Base-by-base conservation (phyloP, 306 rosid species). In the Trifolium pratense region DNA sequence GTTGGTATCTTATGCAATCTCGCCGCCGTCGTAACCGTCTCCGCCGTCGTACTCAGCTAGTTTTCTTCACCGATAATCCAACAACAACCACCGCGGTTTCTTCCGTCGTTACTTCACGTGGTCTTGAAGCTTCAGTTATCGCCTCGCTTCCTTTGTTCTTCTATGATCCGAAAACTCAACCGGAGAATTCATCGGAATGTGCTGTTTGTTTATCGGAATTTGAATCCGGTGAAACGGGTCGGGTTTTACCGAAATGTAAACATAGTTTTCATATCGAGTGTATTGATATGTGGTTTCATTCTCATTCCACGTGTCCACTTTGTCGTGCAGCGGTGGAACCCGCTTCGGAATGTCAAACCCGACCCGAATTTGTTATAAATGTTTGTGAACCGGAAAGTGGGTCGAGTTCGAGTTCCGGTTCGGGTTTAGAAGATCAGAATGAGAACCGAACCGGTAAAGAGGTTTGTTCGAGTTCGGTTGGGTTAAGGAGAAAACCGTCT, bases 211-310 rank as follows among this genome's bases (percentile, higher is more conserved):
- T 94, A 73, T 94, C 92, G 5, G 98, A 94, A 23, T 94, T 94
- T 39, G 87, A 85, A 11, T 75, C 74, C 14, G 76, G 77, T 6
- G 97, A 91, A 66, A 17, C 80, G 82, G 97, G 98, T 52, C 91
- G 98, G 72, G 51, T 80, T 1, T 76, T 94, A 0, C 97, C 96
- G 1, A 93, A 84, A 23, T 94, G 97, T 8, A 70, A 68, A 5
- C 98, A 94, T 42, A 66, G 67, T 13, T 94, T 91, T 48, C 98
- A 94, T 45, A 86, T 66, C 0, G 92, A 84, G 2, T 94, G 98
- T 23, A 91, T 94, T 16, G 98, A 91, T 39, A 94, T 91, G 97
- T 94, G 98, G 98, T 88, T 94, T 39, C 87, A 85, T 6, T 86
- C 97, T 2, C 96, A 94, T 73, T 56, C 81, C 68, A 94, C 98